Percentiles rank a stretch among this genome's conserved stretches.
Evolutionary conservation across 345 rosid genomes (phyloP).

Genomic region (Ailanthus altissimus): DNA sequence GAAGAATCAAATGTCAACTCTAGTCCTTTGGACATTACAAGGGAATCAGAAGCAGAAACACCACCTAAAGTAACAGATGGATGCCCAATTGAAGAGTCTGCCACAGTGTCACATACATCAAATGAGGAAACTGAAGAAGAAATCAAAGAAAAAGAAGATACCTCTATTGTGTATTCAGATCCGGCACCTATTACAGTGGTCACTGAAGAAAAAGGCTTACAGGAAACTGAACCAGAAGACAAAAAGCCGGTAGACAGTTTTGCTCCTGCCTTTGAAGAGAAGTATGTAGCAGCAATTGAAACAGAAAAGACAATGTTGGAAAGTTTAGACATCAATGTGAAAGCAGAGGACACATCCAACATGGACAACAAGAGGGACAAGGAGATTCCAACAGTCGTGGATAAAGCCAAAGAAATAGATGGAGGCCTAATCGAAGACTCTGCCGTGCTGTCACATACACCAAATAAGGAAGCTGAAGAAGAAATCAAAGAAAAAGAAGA

Average conservation of each 20-base stretch:
- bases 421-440: conserved; percentile 13
- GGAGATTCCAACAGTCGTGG: conserved; percentile 7
- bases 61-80: not conserved
- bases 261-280: conserved; percentile 23
- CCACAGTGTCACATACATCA: not conserved
- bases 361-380: conserved; percentile 10
- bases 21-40: not conserved
- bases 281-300: conserved; percentile 5
- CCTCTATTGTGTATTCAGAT: not conserved
- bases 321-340: conserved; percentile 11
- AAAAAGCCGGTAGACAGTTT: conserved; percentile 22
- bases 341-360: conserved; percentile 16
- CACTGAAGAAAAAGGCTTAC: conserved; percentile 23
- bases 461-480: conserved; percentile 20
- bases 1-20: conserved; percentile 20
- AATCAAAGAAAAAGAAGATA: conserved; percentile 13
- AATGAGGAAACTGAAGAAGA: conserved; percentile 23
- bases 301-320: conserved; percentile 2
- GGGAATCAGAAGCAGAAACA: conserved; percentile 20
- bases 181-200: not conserved
- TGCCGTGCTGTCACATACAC: not conserved
- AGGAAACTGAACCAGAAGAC: conserved; percentile 29
- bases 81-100: conserved; percentile 9
- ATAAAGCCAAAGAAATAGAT: conserved; percentile 1
- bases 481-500: conserved; percentile 18